Evolutionary conservation across 352 stramenopile genomes (phyloP).

Genomic region (Pythium vanterpoolii): DNA sequence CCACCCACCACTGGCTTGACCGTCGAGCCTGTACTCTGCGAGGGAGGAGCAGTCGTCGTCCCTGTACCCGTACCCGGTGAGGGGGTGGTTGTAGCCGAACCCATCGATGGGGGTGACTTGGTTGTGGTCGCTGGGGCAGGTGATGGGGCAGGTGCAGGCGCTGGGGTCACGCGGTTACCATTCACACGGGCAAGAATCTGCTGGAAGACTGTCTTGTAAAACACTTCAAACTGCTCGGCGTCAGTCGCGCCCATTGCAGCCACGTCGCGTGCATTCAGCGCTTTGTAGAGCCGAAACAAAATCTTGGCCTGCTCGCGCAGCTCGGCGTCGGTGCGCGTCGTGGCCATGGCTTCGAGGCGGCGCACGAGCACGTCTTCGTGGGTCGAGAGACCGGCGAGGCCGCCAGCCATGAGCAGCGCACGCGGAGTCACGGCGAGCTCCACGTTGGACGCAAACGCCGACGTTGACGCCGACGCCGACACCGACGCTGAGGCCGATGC

Average conservation of each 20-base stretch:
- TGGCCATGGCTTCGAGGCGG: conserved; percentile 33
- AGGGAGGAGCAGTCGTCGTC: not conserved
- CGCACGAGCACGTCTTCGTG: conserved; percentile 29
- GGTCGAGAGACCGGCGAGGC: conserved; percentile 8
- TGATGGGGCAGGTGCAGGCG: conserved; percentile 9
- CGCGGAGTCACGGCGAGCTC: conserved; percentile 15
- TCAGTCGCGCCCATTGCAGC: conserved; percentile 40
- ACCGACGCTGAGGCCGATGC: not conserved
- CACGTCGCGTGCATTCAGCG: conserved; percentile 39
- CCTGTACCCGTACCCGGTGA: conserved; percentile 8
- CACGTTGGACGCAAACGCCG: not conserved
- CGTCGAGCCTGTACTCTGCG: not conserved
- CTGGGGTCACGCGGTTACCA: conserved; percentile 8
- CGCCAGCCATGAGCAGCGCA: conserved; percentile 7
- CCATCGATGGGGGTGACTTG: conserved; percentile 3
- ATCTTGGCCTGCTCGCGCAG: conserved; percentile 39
- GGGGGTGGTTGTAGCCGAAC: not conserved
- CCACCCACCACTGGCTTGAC: conserved; percentile 17
- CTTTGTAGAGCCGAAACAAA: conserved; percentile 70
- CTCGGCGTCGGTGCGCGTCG: conserved; percentile 21
- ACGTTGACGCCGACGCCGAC: not conserved
- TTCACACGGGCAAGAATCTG: conserved; percentile 34
- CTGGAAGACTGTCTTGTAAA: conserved; percentile 63
- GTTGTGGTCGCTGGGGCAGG: not conserved
- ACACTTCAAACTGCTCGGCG: conserved; percentile 46